Evolutionary conservation across 352 stramenopile genomes (phyloP), one percentile per base, ranked within the genome.

Genomic region (Pythium folliculosum): DNA sequence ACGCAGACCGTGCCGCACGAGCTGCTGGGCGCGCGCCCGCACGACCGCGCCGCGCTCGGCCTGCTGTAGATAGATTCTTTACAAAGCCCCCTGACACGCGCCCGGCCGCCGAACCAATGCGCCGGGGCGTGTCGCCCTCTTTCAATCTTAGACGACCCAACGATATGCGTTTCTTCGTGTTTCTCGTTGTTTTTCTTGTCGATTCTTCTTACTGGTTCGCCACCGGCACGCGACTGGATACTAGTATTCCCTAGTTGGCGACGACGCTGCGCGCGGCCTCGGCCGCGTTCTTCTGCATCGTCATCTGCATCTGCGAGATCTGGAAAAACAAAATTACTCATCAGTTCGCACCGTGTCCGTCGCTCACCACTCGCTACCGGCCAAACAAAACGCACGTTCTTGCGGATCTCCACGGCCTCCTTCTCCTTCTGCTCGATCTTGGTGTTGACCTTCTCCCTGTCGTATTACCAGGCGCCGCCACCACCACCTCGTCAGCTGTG

Each of bases 361-460:
- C 23, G 13, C 30, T n/a, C 49, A 35, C 25, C 27, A 23, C 10
- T 13, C 43, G 16, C 45, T 55, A 22, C 67, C 5, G 9, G 4
- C 37, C 5, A 19, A 22, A 45, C 21, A 16, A 10, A 21, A 65
- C 81, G 64, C 72, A 94, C 86, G 58, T 86, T 96, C 58, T 84
- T 88, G 32, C 91, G 90, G 67, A 98, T 92, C 64, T 91, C 85
- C 30, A 94, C 76, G 32, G 86, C 90, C 55, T 97, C 82, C 65
- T 96, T 94, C 80, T 98, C 91, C 72, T 97, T 97, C 47, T 77
- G 74, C 38, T 94, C 84, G 63, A 95, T 91, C 79, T 95, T 94
- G 55, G 74, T 76, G 60, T 89, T 94, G 35, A 96, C 84, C 60
- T 96, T 97, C 71, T 86, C 80, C 32, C 88, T 96, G 69, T 37